Evolutionary conservation across 1,139 yeast genomes (phyloP).

Genomic region (Kurtzmaniella quercitrusa): DNA sequence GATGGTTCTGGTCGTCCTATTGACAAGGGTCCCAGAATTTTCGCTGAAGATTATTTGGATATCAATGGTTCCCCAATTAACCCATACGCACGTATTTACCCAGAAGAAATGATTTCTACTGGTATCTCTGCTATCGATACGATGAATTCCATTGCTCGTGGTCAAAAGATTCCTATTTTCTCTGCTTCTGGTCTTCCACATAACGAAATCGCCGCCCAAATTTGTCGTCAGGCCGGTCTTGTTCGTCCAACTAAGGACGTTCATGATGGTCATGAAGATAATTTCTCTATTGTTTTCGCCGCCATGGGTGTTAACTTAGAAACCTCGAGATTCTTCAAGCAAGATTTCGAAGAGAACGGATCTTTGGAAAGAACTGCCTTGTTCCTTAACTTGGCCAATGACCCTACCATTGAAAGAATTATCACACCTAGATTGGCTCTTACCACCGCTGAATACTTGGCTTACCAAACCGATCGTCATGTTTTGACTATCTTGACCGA

Average conservation of each 20-base stretch:
- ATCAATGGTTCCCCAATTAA: conserved; percentile 98
- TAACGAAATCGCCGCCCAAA: conserved; percentile 99
- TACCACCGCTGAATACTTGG: conserved; percentile 97
- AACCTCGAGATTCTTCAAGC: conserved; percentile 65
- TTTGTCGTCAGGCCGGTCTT: conserved; percentile 98
- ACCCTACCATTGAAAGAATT: conserved; percentile 98
- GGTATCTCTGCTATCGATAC: conserved; percentile 98
- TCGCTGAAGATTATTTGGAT: conserved; percentile 97
- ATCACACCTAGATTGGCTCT: conserved; percentile 99
- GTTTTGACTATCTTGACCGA: conserved; percentile 96
- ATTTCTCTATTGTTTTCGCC: conserved; percentile 97
- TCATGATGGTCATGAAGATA: conserved; percentile 99
- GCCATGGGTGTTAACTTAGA: conserved; percentile 64
- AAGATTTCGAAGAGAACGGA: conserved; percentile 98
- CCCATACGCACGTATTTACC: conserved; percentile 96
- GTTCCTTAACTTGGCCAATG: conserved; percentile 96
- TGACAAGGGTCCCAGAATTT: conserved; percentile 96
- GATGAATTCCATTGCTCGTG: conserved; percentile 99
- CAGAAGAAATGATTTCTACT: conserved; percentile 99
- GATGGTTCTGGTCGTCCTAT: conserved; percentile 99
- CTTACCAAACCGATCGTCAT: conserved; percentile 98
- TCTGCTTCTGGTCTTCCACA: conserved; percentile 99
- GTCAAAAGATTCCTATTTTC: conserved; percentile 98
- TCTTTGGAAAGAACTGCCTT: conserved; percentile 95
- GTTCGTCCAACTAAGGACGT: conserved; percentile 99